Conservation (phyloP, 257 asterid species). For the Catharanthus roseus region DNA sequence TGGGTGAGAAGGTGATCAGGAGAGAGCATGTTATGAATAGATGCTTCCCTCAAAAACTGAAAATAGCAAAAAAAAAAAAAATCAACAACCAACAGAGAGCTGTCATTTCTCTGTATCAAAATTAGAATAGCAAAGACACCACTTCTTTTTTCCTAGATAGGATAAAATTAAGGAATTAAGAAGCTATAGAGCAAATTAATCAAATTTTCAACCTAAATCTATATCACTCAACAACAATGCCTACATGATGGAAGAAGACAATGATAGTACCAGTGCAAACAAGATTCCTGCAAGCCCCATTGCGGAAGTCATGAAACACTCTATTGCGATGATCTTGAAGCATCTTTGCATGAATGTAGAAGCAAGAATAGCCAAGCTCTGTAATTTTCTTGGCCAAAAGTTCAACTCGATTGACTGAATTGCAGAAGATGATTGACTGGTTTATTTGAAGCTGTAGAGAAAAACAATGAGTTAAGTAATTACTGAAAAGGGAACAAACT, state of each 20-base stretch:
- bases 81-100: no score
- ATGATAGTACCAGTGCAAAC: conserved; percentile 73
- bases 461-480: conserved; percentile 10
- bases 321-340: conserved; percentile 93
- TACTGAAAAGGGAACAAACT: neutral
- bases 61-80: no score
- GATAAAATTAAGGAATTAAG: neutral
- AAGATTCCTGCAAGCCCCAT: conserved; percentile 95
- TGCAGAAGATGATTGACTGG: conserved; percentile 89
- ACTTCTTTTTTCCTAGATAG: neutral
- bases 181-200: neutral
- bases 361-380: conserved; percentile 90
- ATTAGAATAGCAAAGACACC: no score
- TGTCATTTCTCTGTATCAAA: no score
- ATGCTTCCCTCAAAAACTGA: no score
- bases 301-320: conserved; percentile 90
- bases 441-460: conserved; percentile 83
- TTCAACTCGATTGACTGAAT: conserved; percentile 92
- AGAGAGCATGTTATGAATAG: no score
- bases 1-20: no score
- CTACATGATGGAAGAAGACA: neutral
- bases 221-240: neutral
- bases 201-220: neutral
- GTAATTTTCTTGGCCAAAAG: conserved; percentile 92
- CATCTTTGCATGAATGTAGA: conserved; percentile 94